These are phyloP conservation scores for Suillus hirtellus DNA, from an alignment of 768 basidiomycete species.

Conservation along the genomic window DNA sequence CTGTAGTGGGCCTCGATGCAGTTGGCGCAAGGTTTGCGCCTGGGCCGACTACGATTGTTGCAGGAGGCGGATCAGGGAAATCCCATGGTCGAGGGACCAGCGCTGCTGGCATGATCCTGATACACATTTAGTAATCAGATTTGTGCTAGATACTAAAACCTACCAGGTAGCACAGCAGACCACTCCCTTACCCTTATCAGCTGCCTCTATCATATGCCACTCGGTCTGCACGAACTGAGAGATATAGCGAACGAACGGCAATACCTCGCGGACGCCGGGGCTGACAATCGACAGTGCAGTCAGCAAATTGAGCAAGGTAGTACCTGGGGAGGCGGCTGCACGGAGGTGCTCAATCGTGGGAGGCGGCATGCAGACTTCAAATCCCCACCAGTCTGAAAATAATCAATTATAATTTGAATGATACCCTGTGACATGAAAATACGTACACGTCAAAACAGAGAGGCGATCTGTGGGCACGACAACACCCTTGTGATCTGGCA, in stretches of 20 bases:
- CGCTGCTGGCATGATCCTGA: constrained; percentile 77
- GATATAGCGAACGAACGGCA: constrained; percentile 84
- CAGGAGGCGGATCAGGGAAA: constrained; percentile 48
- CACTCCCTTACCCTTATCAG: constrained; percentile 74
- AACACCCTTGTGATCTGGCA: constrained; percentile 68
- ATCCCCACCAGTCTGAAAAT: constrained; percentile 83
- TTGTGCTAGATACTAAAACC: constrained; percentile 17
- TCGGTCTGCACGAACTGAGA: constrained; percentile 79
- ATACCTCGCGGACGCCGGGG: constrained; percentile 76
- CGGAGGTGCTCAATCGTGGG: constrained; percentile 62
- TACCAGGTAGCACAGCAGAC: constrained; percentile 91
- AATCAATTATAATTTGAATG: constrained; percentile 12
- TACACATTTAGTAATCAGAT: background rate
- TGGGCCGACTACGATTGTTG: constrained; percentile 15
- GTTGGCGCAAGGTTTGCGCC: constrained; percentile 19
- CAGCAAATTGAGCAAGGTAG: constrained; percentile 68
- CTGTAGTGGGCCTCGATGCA: constrained; percentile 24
- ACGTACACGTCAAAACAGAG: constrained; percentile 77
- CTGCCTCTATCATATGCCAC: constrained; percentile 59
- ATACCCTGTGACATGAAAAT: background rate
- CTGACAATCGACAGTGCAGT: constrained; percentile 69
- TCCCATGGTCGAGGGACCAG: constrained; percentile 83
- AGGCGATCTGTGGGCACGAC: constrained; percentile 77
- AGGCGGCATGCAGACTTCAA: constrained; percentile 75
- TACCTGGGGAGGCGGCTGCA: constrained; percentile 59